Base-by-base conservation (phyloP, 441 rosid genomes). In the Erodium trifolium region DNA sequence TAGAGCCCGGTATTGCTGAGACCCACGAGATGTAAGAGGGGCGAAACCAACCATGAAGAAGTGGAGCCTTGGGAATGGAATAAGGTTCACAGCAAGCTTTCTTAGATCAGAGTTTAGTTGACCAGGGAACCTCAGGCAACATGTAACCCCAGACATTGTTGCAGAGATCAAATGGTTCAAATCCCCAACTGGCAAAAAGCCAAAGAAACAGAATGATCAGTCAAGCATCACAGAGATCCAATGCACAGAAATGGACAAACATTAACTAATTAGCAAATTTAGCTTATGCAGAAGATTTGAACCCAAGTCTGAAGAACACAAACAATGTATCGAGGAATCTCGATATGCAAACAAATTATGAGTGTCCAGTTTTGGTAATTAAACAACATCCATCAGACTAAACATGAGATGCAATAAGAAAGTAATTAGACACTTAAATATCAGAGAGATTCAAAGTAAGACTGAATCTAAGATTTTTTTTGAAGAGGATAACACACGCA, bases 141-240 rank as follows among this genome's bases (percentile, higher is more conserved):
- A 89, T 13, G 93, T 89, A 4, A 89, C 96, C 64, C 96, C 96
- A n/a, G 91, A 86, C 96, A 89, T 87, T 14, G 96, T 89, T n/a
- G 96, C 93, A 68, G 96, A 89, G 49, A 89, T 89, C 78, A 89
- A 70, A 62, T 89, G 91, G 70, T 88, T 90, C 75, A 90, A 68
- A 76, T 90, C 93, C 59, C 96, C 93, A 80, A 89, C 93, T 89
- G 85, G 1, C 3, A 35, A 51, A 3, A 35, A 3, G 69, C 10
- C 23, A 65, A 69, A 1, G 27, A 7, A 14, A 2, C 6, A n/a
- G 17, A 53, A 53, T 53, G 60, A 53, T 53, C 60, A 53, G 60
- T n/a, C 17, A 45, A 13, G 8, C 41, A 37, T 37, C 41, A 37
- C 9, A 7, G 7, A 37, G 41, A 37, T 37, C 41, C 8, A 7